Conservation (phyloP, 2,329 filamentous ascomycete species). For the Karstenula rhodostoma region DNA sequence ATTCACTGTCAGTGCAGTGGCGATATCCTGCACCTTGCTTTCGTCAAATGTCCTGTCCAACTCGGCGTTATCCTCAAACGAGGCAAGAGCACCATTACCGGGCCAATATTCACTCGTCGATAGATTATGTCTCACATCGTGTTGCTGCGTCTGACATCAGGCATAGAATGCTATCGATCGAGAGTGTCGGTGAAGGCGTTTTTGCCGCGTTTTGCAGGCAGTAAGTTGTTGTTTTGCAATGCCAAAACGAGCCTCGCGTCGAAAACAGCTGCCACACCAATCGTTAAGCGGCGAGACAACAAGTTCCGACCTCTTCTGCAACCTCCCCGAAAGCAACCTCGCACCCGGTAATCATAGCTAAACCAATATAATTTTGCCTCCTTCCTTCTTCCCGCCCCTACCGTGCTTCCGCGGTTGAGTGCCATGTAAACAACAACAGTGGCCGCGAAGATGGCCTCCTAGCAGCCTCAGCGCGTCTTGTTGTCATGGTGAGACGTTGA, state of each 20-base stretch:
- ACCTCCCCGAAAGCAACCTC: conserved; percentile 28
- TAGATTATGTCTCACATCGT: conserved; percentile 41
- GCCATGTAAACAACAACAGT: conserved; percentile 28
- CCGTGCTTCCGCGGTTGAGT: conserved; percentile 26
- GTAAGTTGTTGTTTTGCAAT: conserved; percentile 35
- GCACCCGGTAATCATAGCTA: conserved; percentile 41
- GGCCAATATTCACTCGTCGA: conserved; percentile 39
- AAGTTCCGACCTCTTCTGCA: conserved; percentile 40
- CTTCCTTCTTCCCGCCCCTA: conserved; percentile 23
- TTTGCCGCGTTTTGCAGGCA: conserved; percentile 29
- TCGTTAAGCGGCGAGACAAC: conserved; percentile 42
- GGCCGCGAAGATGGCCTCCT: conserved; percentile 28
- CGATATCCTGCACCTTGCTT: conserved; percentile 27
- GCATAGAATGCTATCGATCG: conserved; percentile 23
- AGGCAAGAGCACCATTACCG: conserved; percentile 37
- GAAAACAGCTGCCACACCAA: conserved; percentile 40
- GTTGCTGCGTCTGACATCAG: conserved; percentile 27
- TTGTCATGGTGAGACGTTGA: conserved; percentile 47
- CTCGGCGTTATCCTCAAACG: conserved; percentile 39
- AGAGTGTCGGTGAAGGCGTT: conserved; percentile 27
- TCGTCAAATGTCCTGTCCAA: conserved; percentile 35
- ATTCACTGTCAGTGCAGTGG: conserved; percentile 34
- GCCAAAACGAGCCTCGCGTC: conserved; percentile 37
- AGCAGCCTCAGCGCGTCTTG: conserved; percentile 17
- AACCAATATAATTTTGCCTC: conserved; percentile 39